Conservation (phyloP, 73 alveolate genomes). For the Uronychia setigera region DNA sequence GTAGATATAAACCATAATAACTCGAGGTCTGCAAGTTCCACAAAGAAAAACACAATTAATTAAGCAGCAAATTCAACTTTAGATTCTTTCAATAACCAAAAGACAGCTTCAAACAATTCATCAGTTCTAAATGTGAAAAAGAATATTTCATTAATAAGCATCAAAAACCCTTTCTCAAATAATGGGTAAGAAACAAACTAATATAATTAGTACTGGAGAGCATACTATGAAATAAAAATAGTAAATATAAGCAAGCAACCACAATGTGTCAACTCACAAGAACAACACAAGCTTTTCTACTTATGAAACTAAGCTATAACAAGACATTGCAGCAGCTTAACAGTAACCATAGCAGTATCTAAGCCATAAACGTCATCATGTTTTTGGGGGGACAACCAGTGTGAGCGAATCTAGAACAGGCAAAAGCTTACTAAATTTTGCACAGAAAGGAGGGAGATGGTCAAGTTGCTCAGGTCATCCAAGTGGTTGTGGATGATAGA, state of each 20-base stretch:
- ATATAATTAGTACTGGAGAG: not conserved
- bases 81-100: not conserved
- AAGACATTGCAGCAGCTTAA: too few species aligned
- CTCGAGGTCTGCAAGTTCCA: not conserved
- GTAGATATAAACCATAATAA: not conserved
- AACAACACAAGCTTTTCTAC: too few species aligned
- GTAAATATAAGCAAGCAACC: too few species aligned
- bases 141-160: not conserved
- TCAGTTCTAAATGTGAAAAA: not conserved
- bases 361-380: too few species aligned
- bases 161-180: not conserved
- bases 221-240: not conserved
- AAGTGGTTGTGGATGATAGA: not conserved
- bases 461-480: not conserved
- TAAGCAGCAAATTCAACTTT: not conserved
- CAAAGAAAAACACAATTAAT: not conserved
- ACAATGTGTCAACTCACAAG: too few species aligned
- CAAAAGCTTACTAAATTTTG: not conserved
- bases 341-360: too few species aligned
- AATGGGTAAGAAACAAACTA: not conserved
- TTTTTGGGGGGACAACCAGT: too few species aligned
- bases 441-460: not conserved
- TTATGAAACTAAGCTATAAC: too few species aligned
- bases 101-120: too few species aligned
- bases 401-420: too few species aligned